These are phyloP conservation scores for Hondaea fermentalgiana DNA, from an alignment of 108 stramenopile species.

Conservation along the genomic window DNA sequence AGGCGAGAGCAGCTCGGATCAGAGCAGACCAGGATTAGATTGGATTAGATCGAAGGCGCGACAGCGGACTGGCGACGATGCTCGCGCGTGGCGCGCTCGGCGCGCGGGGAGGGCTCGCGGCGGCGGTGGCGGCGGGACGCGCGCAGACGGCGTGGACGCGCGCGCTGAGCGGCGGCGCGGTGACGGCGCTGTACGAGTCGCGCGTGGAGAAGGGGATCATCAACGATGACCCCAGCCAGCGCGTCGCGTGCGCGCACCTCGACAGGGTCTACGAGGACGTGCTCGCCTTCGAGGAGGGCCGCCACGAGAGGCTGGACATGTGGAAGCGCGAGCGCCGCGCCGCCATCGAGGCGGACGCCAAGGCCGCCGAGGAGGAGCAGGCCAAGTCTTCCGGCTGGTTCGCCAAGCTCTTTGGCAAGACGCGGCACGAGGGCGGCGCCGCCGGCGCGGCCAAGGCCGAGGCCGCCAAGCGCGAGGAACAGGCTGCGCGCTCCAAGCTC, in stretches of 20 bases:
- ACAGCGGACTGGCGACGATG: too few relatives aligned
- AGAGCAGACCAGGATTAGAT: too few relatives aligned
- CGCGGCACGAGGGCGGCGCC: background rate
- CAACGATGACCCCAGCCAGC: background rate
- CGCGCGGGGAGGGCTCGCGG: too few relatives aligned
- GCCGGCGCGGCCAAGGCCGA: conserved; percentile 3
- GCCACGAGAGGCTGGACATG: background rate
- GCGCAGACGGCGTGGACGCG: too few relatives aligned
- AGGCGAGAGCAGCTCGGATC: too few relatives aligned
- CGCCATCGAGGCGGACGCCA: background rate
- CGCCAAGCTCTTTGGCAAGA: background rate
- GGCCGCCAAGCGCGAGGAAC: background rate
- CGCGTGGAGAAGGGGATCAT: background rate
- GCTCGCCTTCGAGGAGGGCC: background rate
- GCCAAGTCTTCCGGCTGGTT: background rate
- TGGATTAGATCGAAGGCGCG: too few relatives aligned
- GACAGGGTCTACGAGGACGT: background rate
- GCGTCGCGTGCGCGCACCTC: background rate
- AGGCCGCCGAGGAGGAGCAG: background rate
- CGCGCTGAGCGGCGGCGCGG: background rate
- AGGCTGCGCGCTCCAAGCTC: background rate
- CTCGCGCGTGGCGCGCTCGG: too few relatives aligned
- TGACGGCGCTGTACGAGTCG: background rate
- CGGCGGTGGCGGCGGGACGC: too few relatives aligned
- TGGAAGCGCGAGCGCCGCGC: background rate